phyloP scores from a whole-genome alignment of 129 eudicot genomes.

The Artemisia tridentata region DNA sequence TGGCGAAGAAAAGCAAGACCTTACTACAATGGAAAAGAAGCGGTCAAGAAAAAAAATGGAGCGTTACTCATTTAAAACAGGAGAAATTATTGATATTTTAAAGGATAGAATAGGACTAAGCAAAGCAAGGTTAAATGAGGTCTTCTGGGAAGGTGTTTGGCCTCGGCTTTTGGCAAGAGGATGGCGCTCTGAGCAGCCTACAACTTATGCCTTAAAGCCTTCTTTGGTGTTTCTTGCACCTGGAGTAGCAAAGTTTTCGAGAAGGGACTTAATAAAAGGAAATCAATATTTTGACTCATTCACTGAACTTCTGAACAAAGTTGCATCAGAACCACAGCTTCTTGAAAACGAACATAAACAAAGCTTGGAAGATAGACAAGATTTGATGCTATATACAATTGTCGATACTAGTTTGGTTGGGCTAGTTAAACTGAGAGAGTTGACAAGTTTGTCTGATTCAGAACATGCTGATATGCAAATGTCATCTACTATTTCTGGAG shows the following conservation, averaged over 20 bases:
- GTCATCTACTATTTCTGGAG: too few relatives aligned
- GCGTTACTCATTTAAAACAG: slow-evolving; percentile 35
- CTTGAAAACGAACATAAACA: slow-evolving; percentile 39
- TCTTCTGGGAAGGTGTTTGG: too few relatives aligned
- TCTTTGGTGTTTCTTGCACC: too few relatives aligned
- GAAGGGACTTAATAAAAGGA: slow-evolving; percentile 47
- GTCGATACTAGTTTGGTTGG: slow-evolving; percentile 34
- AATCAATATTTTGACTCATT: slow-evolving; percentile 55
- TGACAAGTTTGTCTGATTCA: too few relatives aligned
- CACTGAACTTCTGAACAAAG: slow-evolving; percentile 51
- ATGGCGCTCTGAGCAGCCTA: too few relatives aligned
- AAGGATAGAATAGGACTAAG: slow-evolving; percentile 51
- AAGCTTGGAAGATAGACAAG: slow-evolving; percentile 18
- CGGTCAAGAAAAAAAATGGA: slow-evolving; percentile 17
- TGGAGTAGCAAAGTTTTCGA: slow-evolving; percentile 56
- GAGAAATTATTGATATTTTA: slow-evolving; percentile 42
- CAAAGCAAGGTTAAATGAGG: slow-evolving; percentile 46
- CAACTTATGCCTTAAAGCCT: too few relatives aligned
- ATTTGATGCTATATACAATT: slow-evolving; percentile 28
- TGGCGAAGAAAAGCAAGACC: slow-evolving; percentile 55
- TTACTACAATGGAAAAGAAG: slow-evolving; percentile 17
- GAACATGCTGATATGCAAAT: too few relatives aligned
- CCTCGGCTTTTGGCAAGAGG: too few relatives aligned
- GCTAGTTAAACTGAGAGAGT: too few relatives aligned
- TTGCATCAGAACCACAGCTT: slow-evolving; percentile 50